Evolutionary conservation across 768 basidiomycete genomes (phyloP), one percentile per base, ranked within the genome.

Genomic region (Kwoniella botswanensis): DNA sequence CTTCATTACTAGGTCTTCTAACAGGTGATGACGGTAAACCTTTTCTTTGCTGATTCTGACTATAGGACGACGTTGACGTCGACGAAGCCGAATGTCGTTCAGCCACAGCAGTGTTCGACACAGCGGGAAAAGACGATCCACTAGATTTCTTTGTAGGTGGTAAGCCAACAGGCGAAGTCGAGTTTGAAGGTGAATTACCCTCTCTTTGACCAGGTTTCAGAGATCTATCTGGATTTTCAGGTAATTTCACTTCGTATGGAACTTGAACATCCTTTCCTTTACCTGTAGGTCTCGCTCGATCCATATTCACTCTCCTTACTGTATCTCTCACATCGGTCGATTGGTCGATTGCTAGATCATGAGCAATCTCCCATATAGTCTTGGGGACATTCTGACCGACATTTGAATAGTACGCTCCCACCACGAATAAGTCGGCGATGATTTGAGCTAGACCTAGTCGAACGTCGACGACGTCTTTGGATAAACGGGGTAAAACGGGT

Each of bases 401-500:
- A 9, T 72, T 65, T 15, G 65, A 68, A 64, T 79, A 81, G 46
- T 75, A 77, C 17, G 76, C 78, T 12, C 73, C 78, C 2, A 78
- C 70, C 18, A 75, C 76, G 41, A 82, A 84, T 1, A 85, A 74
- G 26, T 78, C 72, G 2, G 88, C 88, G 53, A 90, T 83, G 57
- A 93, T 87, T 60, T 93, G 88, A n/a, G 94, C 90, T 2, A 93
- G 87, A 7, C 89, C 91, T 67, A 97, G 93, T 57, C 93, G 88
- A 43, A 97, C 93, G 71, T 93, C 94, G 62, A 92, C 86, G 13
- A 96, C 89, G 44, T 98, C 95, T 42, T 85, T 79, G 4, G 88
- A 87, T 53, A 95, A 86, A 55, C 80, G 76, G 29, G 85, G 82
- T 21, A 95, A 82, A n/a, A 86, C 84, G 67, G 85, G 81, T 84